phyloP scores from a whole-genome alignment of 1,284 basidiomycete genomes.

The Melanopsichium pennsylvanicum region DNA sequence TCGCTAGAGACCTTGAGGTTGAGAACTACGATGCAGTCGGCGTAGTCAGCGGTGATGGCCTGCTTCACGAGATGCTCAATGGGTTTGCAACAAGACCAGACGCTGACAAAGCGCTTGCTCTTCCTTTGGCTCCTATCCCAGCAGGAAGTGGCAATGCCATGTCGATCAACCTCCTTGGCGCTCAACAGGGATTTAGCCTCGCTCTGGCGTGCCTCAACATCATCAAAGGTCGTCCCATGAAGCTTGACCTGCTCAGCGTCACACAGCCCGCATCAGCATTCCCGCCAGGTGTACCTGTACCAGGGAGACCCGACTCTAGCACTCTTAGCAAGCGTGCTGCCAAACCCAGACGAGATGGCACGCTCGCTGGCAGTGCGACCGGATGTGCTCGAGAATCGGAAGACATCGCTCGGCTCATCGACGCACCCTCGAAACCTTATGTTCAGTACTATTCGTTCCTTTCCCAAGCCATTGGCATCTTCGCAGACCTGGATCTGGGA shows the following conservation, averaged over 20 bases:
- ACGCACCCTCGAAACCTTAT: constrained; percentile 41
- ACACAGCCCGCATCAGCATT: constrained; percentile 70
- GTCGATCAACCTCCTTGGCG: constrained; percentile 74
- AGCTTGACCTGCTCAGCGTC: constrained; percentile 82
- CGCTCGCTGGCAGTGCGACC: constrained; percentile 15
- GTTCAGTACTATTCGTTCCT: constrained; percentile 80
- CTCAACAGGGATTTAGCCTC: constrained; percentile 58
- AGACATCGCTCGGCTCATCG: constrained; percentile 30
- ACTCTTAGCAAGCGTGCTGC: constrained; percentile 10
- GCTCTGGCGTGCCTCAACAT: constrained; percentile 78
- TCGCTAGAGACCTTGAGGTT: constrained; percentile 73
- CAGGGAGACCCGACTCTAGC: constrained; percentile 6
- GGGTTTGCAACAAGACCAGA: constrained; percentile 80
- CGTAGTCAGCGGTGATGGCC: constrained; percentile 87
- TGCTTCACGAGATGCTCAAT: constrained; percentile 90
- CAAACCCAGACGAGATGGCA: constrained; percentile 1
- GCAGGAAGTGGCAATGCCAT: constrained; percentile 85
- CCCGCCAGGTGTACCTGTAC: constrained; percentile 27
- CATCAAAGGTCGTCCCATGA: constrained; percentile 81
- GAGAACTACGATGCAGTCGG: constrained; percentile 74
- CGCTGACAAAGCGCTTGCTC: constrained; percentile 75
- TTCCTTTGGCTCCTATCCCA: constrained; percentile 85
- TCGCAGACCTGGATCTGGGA: constrained; percentile 80
- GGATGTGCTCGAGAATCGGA: constrained; percentile 18
- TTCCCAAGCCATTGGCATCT: constrained; percentile 84